These are phyloP conservation scores for Phytophthora agathidicida DNA, from an alignment of 352 stramenopile genomes.

Conservation along the genomic window DNA sequence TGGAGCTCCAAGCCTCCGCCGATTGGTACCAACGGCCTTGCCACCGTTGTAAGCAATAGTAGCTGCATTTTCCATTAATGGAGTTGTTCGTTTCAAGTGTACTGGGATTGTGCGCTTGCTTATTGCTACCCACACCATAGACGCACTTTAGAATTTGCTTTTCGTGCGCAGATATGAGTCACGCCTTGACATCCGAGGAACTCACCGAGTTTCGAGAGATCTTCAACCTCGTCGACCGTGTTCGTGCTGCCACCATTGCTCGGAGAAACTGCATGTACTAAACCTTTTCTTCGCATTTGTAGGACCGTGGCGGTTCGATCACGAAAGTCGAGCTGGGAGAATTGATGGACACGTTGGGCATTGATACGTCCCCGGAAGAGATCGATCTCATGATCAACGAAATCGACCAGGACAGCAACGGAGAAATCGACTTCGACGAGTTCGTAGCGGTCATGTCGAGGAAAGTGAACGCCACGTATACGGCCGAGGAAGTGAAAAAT, in stretches of 20 bases:
- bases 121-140: no score
- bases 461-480: conserved; percentile 95
- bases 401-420: conserved; percentile 95
- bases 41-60: conserved; percentile 1
- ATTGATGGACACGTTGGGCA: conserved; percentile 94
- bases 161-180: conserved; percentile 46
- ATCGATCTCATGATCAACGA: conserved; percentile 96
- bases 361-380: conserved; percentile 92
- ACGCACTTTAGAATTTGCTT: not conserved
- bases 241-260: no score
- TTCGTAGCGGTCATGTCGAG: conserved; percentile 95
- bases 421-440: conserved; percentile 95
- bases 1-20: not conserved
- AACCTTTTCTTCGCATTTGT: not conserved
- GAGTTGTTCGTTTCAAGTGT: conserved; percentile 12
- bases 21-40: conserved; percentile 9
- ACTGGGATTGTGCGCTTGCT: conserved; percentile 9
- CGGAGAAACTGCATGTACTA: no score
- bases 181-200: conserved; percentile 79
- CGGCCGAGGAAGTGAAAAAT: conserved; percentile 91
- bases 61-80: conserved; percentile 19
- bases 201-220: conserved; percentile 94
- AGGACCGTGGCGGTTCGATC: conserved; percentile 93
- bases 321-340: conserved; percentile 94
- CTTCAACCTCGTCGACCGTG: conserved; percentile 94